Conservation (phyloP, 768 basidiomycete genomes). For the Collybiopsis luxurians region DNA sequence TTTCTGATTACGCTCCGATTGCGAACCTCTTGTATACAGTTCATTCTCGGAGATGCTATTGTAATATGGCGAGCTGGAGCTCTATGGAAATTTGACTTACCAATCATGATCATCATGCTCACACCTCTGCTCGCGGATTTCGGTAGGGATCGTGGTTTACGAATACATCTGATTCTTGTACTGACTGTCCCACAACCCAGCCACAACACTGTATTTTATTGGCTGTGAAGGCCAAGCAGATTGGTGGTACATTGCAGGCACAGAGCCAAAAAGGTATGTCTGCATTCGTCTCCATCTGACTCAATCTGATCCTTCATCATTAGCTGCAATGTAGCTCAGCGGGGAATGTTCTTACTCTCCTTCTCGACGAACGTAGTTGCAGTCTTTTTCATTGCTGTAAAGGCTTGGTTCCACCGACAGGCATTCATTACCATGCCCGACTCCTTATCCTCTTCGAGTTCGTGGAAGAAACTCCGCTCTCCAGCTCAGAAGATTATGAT, state of each 20-base stretch:
- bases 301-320: background rate
- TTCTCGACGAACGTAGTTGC: background rate
- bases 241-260: conserved; percentile 1
- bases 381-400: background rate
- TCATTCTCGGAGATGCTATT: background rate
- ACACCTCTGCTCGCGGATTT: background rate
- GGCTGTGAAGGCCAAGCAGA: background rate
- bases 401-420: background rate
- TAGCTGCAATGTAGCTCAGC: background rate
- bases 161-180: no score
- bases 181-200: no score
- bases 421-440: background rate
- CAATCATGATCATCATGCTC: background rate
- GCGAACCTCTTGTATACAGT: no score
- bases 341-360: background rate
- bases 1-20: no score
- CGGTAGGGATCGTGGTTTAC: no score
- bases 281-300: no score
- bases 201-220: background rate
- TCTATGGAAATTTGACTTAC: background rate
- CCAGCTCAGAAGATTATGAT: conserved; percentile 3
- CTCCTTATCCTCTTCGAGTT: background rate
- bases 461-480: background rate
- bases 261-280: background rate
- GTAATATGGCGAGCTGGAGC: background rate